Percentiles rank a stretch among this genome's conserved stretches.
phyloP scores from a whole-genome alignment of 768 basidiomycete species.

The Xerocomellus intermedius region DNA sequence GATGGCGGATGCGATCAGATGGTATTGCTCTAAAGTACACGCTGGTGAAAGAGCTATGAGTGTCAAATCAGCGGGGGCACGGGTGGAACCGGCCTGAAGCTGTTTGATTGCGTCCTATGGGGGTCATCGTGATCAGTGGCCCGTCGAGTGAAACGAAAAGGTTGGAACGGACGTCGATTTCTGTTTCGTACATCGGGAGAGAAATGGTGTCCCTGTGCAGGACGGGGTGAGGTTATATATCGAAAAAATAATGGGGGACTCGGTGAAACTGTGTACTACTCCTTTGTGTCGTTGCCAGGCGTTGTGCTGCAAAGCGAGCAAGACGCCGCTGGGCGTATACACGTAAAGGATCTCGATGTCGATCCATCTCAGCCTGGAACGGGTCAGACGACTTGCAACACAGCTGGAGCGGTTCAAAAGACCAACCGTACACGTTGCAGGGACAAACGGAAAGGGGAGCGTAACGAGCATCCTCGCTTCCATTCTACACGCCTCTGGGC shows the following conservation, averaged over 20 bases:
- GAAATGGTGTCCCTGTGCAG: background rate
- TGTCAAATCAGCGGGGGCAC: conserved; percentile 17
- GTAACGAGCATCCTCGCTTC: conserved; percentile 82
- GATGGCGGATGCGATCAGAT: conserved; percentile 18
- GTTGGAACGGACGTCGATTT: conserved; percentile 15
- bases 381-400: conserved; percentile 51
- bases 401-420: conserved; percentile 62
- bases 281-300: background rate
- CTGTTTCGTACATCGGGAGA: conserved; percentile 16
- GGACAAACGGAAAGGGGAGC: conserved; percentile 97
- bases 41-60: conserved; percentile 18
- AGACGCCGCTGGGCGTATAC: background rate
- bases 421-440: conserved; percentile 88
- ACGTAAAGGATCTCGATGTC: conserved; percentile 42
- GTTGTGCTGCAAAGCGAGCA: no score
- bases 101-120: conserved; percentile 19
- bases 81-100: conserved; percentile 23
- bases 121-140: background rate
- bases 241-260: background rate
- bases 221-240: background rate
- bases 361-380: conserved; percentile 66
- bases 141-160: background rate
- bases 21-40: conserved; percentile 20
- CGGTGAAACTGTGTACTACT: no score
- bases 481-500: conserved; percentile 55